Evolutionary conservation across 352 stramenopile genomes (phyloP).

Genomic region (Pythium brachiatum): DNA sequence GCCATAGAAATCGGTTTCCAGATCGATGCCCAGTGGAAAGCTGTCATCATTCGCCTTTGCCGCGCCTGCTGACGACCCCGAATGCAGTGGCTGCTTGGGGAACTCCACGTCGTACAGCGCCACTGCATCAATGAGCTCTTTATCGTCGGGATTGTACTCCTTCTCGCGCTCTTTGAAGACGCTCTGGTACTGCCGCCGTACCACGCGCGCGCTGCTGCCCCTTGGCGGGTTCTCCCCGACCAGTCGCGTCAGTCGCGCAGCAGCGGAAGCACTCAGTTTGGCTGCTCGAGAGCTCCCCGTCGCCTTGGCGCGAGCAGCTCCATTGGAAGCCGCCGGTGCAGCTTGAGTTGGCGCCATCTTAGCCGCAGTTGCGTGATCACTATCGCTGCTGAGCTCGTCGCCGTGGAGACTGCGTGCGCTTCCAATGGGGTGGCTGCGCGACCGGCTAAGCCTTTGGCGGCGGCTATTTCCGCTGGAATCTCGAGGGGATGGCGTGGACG

Average conservation of each 20-base stretch:
- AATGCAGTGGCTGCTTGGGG: constrained; percentile 20
- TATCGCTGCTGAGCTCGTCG: not conserved
- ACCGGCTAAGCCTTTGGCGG: not conserved
- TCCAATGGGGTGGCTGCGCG: not conserved
- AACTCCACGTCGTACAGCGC: constrained; percentile 59
- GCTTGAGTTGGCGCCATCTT: not conserved
- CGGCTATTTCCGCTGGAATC: not conserved
- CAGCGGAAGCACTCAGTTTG: constrained; percentile 13
- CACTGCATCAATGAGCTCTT: constrained; percentile 35
- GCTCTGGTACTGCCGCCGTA: constrained; percentile 44
- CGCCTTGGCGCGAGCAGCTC: not conserved
- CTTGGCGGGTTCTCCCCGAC: constrained; percentile 37
- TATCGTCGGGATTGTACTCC: constrained; percentile 26
- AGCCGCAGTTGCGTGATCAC: not conserved
- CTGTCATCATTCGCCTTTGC: not conserved
- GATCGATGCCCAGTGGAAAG: constrained; percentile 42
- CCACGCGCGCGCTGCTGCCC: constrained; percentile 34
- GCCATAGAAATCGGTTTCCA: constrained; percentile 61
- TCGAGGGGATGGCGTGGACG: not conserved
- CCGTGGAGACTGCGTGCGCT: no score
- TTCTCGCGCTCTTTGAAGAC: constrained; percentile 33
- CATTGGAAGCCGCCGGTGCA: not conserved
- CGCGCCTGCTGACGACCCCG: not conserved
- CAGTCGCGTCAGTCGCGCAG: constrained; percentile 28
- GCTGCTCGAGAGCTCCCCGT: constrained; percentile 7